These are phyloP conservation scores for Trichoderma guizhouense DNA, from an alignment of 2,329 filamentous ascomycete genomes.

Conservation along the genomic window DNA sequence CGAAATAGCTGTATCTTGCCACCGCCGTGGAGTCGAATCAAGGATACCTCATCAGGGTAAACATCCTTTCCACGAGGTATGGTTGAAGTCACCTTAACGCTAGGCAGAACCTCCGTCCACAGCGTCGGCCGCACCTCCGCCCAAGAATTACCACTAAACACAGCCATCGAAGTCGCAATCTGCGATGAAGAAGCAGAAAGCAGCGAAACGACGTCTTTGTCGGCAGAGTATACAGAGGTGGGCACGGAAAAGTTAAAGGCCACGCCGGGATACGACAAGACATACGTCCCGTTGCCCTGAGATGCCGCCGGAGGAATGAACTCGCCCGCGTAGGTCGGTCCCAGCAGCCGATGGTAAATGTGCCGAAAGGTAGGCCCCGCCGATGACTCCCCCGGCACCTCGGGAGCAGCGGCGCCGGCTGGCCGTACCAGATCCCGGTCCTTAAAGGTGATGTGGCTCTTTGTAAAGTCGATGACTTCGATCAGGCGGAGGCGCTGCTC, in stretches of 20 bases:
- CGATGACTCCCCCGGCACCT: slow-evolving; percentile 31
- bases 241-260: slow-evolving; percentile 86
- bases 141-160: slow-evolving; percentile 91
- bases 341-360: slow-evolving; percentile 90
- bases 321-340: slow-evolving; percentile 90
- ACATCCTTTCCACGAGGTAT: slow-evolving; percentile 70
- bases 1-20: slow-evolving; percentile 76
- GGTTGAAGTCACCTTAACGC: slow-evolving; percentile 68
- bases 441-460: slow-evolving; percentile 77
- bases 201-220: slow-evolving; percentile 79
- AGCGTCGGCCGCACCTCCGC: slow-evolving; percentile 72
- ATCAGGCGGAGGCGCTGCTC: slow-evolving; percentile 89
- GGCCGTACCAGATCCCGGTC: slow-evolving; percentile 73
- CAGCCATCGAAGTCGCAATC: slow-evolving; percentile 79
- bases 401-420: slow-evolving; percentile 35
- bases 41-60: slow-evolving; percentile 84
- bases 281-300: slow-evolving; percentile 68
- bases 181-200: slow-evolving; percentile 75
- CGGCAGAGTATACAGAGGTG: slow-evolving; percentile 68
- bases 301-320: slow-evolving; percentile 65
- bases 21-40: slow-evolving; percentile 72
- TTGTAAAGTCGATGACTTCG: slow-evolving; percentile 86
- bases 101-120: slow-evolving; percentile 71
- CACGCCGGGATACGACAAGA: slow-evolving; percentile 90
- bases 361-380: slow-evolving; percentile 76